phyloP scores from a whole-genome alignment of 495 filamentous ascomycete species.

The Penicillium manginii region DNA sequence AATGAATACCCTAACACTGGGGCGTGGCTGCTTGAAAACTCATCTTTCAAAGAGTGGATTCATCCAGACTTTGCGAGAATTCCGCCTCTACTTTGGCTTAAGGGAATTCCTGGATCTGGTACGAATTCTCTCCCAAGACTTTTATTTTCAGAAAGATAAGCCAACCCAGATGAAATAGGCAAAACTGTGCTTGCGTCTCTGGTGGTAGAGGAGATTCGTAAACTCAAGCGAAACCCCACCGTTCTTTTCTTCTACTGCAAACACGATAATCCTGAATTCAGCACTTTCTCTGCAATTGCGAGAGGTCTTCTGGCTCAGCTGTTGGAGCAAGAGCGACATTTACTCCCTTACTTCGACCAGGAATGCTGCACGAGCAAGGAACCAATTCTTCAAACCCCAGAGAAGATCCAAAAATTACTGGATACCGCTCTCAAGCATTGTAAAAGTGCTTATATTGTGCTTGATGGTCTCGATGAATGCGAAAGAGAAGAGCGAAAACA shows the following conservation, averaged over 20 bases:
- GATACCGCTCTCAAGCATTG: not conserved
- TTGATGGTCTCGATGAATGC: slow-evolving; percentile 11
- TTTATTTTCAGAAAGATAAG: too few relatives aligned
- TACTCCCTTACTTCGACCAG: slow-evolving; percentile 5
- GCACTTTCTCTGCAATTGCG: slow-evolving; percentile 1
- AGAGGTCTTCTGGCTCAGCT: slow-evolving; percentile 3
- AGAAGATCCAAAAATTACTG: not conserved
- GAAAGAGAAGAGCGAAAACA: slow-evolving; percentile 7
- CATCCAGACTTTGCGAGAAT: not conserved
- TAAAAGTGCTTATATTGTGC: slow-evolving; percentile 6
- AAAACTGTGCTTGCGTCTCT: not conserved
- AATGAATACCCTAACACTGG: not conserved
- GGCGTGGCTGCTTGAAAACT: slow-evolving; percentile 2
- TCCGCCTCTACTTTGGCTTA: slow-evolving; percentile 9
- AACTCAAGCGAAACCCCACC: not conserved
- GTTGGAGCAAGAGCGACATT: slow-evolving; percentile 1
- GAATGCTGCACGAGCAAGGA: slow-evolving; percentile 9
- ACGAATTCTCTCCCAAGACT: not conserved
- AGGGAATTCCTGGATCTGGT: slow-evolving; percentile 4
- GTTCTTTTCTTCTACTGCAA: slow-evolving; percentile 13
- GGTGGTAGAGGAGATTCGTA: not conserved
- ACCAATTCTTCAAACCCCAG: not conserved
- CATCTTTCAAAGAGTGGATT: slow-evolving; percentile 7
- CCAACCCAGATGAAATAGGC: not conserved
- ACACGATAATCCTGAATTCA: slow-evolving; percentile 6